Base-by-base conservation (phyloP, 2,329 filamentous ascomycete species). In the Diplodia mutila region DNA sequence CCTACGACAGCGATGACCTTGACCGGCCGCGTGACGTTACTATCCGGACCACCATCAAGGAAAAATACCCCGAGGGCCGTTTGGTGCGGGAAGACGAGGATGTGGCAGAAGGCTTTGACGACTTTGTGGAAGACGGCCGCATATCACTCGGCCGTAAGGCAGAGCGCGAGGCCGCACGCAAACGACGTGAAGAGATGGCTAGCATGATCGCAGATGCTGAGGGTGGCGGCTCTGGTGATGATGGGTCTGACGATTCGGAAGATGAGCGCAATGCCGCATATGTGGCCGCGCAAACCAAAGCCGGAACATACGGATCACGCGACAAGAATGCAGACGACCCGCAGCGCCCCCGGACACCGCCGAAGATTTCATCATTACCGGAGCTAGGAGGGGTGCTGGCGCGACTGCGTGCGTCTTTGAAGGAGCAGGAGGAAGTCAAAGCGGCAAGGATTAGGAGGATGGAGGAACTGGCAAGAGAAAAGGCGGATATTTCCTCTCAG, bases 101-200 rank as follows among this genome's bases (percentile, higher is more conserved):
- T 74, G 86, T 97, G 0, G 92, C 91, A 46, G 95, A 98, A 80
- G 94, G 93, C 0, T 98, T 97, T 72, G 94, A 98, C 69, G 90
- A 94, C 66, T 97, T 92, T 73, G 92, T 95, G 9, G 91, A 95
- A 49, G 92, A 97, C 75, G 93, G 91, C 9, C 87, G 88, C 8
- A 87, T 97, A 11, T 87, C 91, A 1, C 83, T 97, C 0, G 92
- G 93, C 39, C 88, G 86, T 69, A 91, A 91, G 69, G 93, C 93
- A 0, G 92, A 95, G 78, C 87, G 86, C 23, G 91, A 93, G 72
- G 90, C 85, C 54, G 78, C 86, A 59, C 85, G 84, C 65, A 86
- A 85, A 53, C 87, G 91, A 34, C 87, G 91, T 34, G 86, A 89
- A 67, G 89, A 93, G 72, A 97, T 97, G 86, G 91, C 89, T 0